phyloP scores from a whole-genome alignment of 2,329 filamentous ascomycete genomes.

The Fusarium annulatum region DNA sequence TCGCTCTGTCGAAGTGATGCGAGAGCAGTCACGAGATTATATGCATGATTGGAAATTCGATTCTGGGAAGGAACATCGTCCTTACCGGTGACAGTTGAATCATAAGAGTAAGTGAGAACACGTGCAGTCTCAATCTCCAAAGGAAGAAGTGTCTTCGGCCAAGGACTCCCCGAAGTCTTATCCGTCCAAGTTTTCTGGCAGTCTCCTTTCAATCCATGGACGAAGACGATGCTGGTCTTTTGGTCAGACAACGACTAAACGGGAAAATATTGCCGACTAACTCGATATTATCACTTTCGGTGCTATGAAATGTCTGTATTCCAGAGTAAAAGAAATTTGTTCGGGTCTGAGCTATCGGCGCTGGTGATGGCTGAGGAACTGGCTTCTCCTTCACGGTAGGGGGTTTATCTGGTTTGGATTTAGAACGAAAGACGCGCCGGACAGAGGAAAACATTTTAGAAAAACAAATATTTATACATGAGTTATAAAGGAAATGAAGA shows the following conservation, averaged over 20 bases:
- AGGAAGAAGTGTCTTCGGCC: constrained; percentile 22
- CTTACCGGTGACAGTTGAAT: not conserved
- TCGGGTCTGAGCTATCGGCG: accelerated
- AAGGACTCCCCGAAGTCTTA: not conserved
- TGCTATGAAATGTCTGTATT: not conserved
- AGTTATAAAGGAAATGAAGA: no score
- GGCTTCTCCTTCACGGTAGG: not conserved
- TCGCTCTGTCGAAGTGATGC: constrained; percentile 15
- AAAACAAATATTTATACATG: no score
- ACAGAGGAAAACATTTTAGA: constrained; percentile 10
- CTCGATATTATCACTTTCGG: not conserved
- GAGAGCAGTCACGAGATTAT: constrained; percentile 25
- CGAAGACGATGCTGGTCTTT: constrained; percentile 18
- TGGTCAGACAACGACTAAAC: no score
- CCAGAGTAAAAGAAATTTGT: constrained; percentile 12
- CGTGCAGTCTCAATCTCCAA: constrained; percentile 13
- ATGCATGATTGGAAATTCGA: constrained; percentile 28
- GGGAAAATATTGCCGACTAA: not conserved
- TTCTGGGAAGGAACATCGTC: constrained; percentile 1
- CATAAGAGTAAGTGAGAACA: constrained; percentile 34
- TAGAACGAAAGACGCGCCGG: constrained; percentile 1
- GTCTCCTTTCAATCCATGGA: constrained; percentile 32
- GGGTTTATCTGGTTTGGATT: not conserved
- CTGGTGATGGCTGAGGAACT: not conserved
- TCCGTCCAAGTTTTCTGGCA: constrained; percentile 30